Conservation (phyloP, 2,329 filamentous ascomycete species). For the Talaromyces sp. region DNA sequence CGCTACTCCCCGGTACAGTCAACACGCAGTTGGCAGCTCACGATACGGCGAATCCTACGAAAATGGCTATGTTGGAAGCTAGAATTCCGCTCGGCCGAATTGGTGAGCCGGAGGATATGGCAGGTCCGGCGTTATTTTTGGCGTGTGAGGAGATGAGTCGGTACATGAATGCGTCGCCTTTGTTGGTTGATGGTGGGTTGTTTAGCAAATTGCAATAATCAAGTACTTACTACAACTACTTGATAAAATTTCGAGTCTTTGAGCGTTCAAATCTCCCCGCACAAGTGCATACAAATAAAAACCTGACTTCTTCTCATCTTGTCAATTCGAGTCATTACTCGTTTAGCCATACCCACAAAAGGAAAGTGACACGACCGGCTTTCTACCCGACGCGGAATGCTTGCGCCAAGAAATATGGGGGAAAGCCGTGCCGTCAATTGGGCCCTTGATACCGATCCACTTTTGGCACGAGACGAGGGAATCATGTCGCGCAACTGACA, state of each 20-base stretch:
- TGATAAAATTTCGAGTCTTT: background rate
- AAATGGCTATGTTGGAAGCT: background rate
- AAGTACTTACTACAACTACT: no score
- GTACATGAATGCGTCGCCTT: constrained; percentile 22
- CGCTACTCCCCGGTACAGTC: background rate
- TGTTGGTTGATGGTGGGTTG: constrained; percentile 23
- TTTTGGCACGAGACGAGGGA: background rate
- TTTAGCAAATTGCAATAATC: background rate
- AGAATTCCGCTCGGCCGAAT: constrained; percentile 51
- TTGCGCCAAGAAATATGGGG: background rate
- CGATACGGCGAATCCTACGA: background rate
- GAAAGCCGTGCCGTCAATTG: background rate
- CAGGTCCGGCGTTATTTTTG: constrained; percentile 60
- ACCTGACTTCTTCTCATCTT: no score
- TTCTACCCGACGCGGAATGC: background rate
- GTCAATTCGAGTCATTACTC: no score
- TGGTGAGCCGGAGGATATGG: constrained; percentile 64
- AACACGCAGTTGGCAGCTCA: background rate
- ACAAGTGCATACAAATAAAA: background rate
- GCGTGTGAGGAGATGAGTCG: constrained; percentile 19
- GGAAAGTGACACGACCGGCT: background rate
- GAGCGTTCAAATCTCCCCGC: background rate
- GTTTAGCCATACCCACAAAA: background rate
- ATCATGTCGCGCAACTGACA: no score
- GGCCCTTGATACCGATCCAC: background rate